phyloP scores from a whole-genome alignment of 768 basidiomycete genomes.

The Termitomyces sp. region DNA sequence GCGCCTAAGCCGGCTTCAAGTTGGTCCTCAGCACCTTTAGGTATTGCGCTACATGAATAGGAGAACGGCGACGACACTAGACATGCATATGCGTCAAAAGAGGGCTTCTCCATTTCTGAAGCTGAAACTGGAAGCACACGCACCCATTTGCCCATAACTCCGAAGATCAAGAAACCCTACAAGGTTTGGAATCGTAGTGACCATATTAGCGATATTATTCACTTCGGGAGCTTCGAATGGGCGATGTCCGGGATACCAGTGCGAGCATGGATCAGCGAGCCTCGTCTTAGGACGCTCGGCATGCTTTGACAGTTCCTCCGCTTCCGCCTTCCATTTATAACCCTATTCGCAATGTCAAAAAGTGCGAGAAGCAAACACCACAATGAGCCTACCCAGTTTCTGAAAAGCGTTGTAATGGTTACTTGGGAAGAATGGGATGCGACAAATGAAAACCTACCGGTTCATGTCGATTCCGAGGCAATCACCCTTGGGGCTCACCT shows the following conservation, averaged over 20 bases:
- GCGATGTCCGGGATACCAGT: slow-evolving; percentile 71
- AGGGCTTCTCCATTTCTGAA: not conserved
- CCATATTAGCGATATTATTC: slow-evolving; percentile 68
- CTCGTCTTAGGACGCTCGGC: slow-evolving; percentile 16
- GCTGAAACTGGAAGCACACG: slow-evolving; percentile 22
- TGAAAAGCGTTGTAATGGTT: slow-evolving; percentile 15
- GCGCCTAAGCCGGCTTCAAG: slow-evolving; percentile 65
- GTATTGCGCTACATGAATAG: slow-evolving; percentile 57
- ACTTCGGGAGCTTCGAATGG: slow-evolving; percentile 79
- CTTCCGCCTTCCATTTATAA: slow-evolving; percentile 59
- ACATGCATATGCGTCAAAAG: not conserved
- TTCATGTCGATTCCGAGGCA: slow-evolving; percentile 81
- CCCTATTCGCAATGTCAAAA: slow-evolving; percentile 40
- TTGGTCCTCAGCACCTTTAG: slow-evolving; percentile 67
- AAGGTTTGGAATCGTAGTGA: slow-evolving; percentile 49
- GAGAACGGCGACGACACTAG: slow-evolving; percentile 79
- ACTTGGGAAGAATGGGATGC: not conserved
- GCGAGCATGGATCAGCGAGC: slow-evolving; percentile 57
- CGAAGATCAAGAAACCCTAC: slow-evolving; percentile 71
- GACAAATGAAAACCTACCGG: slow-evolving; percentile 34
- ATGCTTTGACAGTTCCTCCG: slow-evolving; percentile 13
- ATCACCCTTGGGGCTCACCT: slow-evolving; percentile 39
- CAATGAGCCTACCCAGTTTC: slow-evolving; percentile 55
- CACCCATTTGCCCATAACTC: slow-evolving; percentile 82
- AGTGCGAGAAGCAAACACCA: not conserved